Conservation (phyloP, 2,329 filamentous ascomycete genomes). For the Aspergillus glaucus region DNA sequence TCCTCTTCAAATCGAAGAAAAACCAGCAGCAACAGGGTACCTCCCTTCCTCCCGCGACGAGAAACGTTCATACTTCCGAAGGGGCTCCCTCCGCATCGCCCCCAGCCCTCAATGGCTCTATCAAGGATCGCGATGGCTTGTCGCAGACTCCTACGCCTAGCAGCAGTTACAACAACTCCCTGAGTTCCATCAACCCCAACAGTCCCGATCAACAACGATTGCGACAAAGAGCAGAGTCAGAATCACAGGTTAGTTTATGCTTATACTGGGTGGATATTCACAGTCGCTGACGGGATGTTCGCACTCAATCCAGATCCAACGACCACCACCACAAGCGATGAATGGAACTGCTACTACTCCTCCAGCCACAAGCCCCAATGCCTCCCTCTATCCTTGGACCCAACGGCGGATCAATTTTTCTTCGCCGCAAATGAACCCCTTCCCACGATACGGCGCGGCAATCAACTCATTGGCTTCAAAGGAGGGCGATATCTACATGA, state of each 20-base stretch:
- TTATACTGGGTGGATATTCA: background rate
- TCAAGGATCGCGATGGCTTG: constrained; percentile 27
- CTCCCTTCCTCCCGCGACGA: constrained; percentile 47
- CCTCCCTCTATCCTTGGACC: constrained; percentile 92
- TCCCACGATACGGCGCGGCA: constrained; percentile 93
- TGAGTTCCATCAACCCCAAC: constrained; percentile 61
- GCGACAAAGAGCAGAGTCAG: constrained; percentile 50
- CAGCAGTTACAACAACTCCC: constrained; percentile 59
- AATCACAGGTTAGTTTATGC: constrained; percentile 45
- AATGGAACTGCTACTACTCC: constrained; percentile 41
- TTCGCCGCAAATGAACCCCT: constrained; percentile 73
- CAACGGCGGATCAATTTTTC: constrained; percentile 82
- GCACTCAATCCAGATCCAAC: constrained; percentile 18
- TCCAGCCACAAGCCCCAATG: constrained; percentile 54
- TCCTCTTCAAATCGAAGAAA: constrained; percentile 79
- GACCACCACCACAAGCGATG: constrained; percentile 44
- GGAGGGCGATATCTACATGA: constrained; percentile 94
- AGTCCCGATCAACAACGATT: constrained; percentile 61
- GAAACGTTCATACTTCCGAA: constrained; percentile 53
- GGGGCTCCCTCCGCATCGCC: constrained; percentile 39
- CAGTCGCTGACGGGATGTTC: background rate
- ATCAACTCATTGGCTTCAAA: constrained; percentile 91
- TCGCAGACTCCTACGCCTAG: constrained; percentile 63
- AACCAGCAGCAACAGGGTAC: constrained; percentile 48
- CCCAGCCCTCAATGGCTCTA: constrained; percentile 43